Evolutionary conservation across 2,329 filamentous ascomycete genomes (phyloP), one percentile per base, ranked within the genome.

Genomic region (Plenodomus lindquistii): DNA sequence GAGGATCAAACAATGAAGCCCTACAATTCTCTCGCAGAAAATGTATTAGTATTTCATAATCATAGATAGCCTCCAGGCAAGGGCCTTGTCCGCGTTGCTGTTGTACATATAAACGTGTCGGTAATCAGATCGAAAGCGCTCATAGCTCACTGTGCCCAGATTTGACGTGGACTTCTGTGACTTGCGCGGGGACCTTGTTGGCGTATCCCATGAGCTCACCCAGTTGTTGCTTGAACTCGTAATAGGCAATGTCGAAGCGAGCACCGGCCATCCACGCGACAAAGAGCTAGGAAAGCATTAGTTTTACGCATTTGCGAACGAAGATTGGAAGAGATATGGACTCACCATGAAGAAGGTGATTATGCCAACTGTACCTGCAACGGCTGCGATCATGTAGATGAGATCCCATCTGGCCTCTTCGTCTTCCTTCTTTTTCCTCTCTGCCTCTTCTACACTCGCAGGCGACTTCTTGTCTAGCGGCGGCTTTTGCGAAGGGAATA

Each of bases 401-500:
- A 81, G 69, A 54, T 85, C 83, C 64, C 77, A 75, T 60, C 75
- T 80, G 39, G 78, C 75, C 57, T 83, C 81, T 3, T 73, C 70
- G 27, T 77, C 76, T 40, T 77, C 76, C 59, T 84, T 75, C 61
- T 79, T 75, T 52, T 78, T 75, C 65, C 79, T 80, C 45, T 76
- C 78, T 8, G 79, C 81, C 64, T 89, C 85, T 53, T 83, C 79
- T 8, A 82, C 67, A 48, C 63, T 77, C 35, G 66, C 60, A 37
- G 62, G 62, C 20, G 59, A 58, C 57, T 62, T 63, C 40, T 52
- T 52, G 43, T 65, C 58, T 19, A 59, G 42, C 16, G 87, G 85
- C 37, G 88, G 82, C 55, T 89, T 85, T 73, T 96, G 91, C 8
- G 84, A 82, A 3, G 94, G 94, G 83, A 92, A 97, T 60, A 97